Percentiles rank a stretch among this genome's conserved stretches.
phyloP scores from a whole-genome alignment of 2,329 filamentous ascomycete species.

The Coniosporium uncinatum region DNA sequence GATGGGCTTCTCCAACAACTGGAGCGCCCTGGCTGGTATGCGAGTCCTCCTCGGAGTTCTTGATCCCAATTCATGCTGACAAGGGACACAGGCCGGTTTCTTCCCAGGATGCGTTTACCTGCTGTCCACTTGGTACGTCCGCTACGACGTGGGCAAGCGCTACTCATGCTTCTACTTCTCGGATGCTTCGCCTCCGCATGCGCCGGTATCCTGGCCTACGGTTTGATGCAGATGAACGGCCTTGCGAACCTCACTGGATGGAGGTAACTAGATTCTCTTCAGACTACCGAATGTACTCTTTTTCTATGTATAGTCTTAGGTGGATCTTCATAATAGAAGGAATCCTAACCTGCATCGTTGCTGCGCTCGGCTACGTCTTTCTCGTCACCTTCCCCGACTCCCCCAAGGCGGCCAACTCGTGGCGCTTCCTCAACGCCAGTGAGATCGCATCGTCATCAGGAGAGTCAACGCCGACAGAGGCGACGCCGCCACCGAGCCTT shows the following conservation, averaged over 20 bases:
- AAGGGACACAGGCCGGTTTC: slow-evolving; percentile 17
- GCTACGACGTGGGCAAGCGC: slow-evolving; percentile 37
- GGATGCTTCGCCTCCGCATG: slow-evolving; percentile 40
- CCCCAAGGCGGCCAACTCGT: slow-evolving; percentile 29
- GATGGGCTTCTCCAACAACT: slow-evolving; percentile 56
- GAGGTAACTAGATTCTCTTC: neutral
- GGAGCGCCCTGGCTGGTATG: slow-evolving; percentile 45
- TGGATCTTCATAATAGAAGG: slow-evolving; percentile 68
- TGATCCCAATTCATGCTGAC: slow-evolving; percentile 28
- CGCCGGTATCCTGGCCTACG: slow-evolving; percentile 34
- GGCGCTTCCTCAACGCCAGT: slow-evolving; percentile 35
- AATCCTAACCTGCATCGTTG: slow-evolving; percentile 34
- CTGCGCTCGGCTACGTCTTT: slow-evolving; percentile 29
- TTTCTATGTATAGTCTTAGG: too few species aligned
- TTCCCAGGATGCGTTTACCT: slow-evolving; percentile 38
- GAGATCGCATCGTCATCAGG: slow-evolving; percentile 43
- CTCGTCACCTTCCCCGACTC: slow-evolving; percentile 40
- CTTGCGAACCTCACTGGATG: slow-evolving; percentile 18
- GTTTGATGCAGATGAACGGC: slow-evolving; percentile 34
- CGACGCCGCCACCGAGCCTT: slow-evolving; percentile 43
- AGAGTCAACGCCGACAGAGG: slow-evolving; percentile 46
- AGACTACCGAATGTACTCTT: too few species aligned
- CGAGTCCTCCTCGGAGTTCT: slow-evolving; percentile 56
- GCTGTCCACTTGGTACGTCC: slow-evolving; percentile 58
- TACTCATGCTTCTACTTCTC: slow-evolving; percentile 42